These are phyloP conservation scores for Fraxinus angustifolia DNA, from an alignment of 305 asterid species.

Conservation along the genomic window DNA sequence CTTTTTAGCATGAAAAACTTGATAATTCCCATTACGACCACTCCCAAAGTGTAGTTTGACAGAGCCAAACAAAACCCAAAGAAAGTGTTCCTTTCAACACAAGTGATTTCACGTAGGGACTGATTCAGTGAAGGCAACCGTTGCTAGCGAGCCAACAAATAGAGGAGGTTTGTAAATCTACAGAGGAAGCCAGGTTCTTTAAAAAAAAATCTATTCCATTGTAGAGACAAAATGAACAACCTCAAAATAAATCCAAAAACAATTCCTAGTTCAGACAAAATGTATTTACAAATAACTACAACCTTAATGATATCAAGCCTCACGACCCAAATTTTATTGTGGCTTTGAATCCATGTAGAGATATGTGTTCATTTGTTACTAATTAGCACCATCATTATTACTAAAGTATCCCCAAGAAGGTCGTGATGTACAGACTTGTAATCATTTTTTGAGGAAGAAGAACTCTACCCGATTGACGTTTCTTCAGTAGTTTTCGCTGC, in stretches of 20 bases:
- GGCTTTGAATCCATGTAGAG: background rate
- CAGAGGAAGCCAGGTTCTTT: background rate
- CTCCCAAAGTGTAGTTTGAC: background rate
- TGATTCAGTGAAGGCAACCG: background rate
- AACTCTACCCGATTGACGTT: constrained; percentile 68
- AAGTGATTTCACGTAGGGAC: background rate
- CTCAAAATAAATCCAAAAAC: background rate
- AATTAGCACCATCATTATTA: background rate
- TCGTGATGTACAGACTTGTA: constrained; percentile 16
- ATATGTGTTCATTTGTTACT: background rate
- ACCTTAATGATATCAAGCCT: constrained; percentile 13
- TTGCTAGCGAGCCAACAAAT: background rate
- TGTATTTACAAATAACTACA: background rate
- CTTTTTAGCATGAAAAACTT: constrained; percentile 5
- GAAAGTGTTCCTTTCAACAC: background rate
- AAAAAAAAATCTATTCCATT: background rate
- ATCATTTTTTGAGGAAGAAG: constrained; percentile 9
- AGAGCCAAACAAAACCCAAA: background rate
- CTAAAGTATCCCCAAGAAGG: constrained; percentile 9
- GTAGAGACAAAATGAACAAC: constrained; percentile 5
- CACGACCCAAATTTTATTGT: background rate
- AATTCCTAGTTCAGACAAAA: constrained; percentile 8
- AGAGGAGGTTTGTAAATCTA: background rate
- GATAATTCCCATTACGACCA: constrained; percentile 1
- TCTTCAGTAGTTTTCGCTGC: constrained; percentile 84